Conservation (phyloP, 257 asterid genomes). For the Ehretia macrophylla region DNA sequence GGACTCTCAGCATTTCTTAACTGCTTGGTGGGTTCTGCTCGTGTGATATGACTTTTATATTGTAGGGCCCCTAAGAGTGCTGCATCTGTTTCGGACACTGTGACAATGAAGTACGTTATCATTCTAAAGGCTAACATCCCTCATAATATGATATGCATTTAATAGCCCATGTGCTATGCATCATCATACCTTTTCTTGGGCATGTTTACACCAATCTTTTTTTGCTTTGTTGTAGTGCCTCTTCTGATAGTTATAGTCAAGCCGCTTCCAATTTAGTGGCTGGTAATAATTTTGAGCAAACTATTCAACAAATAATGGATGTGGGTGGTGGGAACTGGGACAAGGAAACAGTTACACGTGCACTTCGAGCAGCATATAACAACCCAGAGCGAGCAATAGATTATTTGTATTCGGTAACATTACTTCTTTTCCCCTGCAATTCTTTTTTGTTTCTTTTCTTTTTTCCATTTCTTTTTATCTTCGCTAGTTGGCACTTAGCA, state of each 20-base stretch:
- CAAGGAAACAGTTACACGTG: conserved; percentile 65
- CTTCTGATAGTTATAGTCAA: conserved; percentile 31
- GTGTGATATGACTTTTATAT: neutral
- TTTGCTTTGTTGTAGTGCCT: conserved; percentile 35
- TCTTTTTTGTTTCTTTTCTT: neutral
- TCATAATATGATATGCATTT: neutral
- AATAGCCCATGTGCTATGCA: neutral
- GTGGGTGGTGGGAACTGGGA: conserved; percentile 95
- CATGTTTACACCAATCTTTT: conserved; percentile 14
- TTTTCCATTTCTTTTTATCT: conserved; percentile 1
- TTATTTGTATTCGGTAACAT: conserved; percentile 58
- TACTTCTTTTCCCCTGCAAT: conserved; percentile 4
- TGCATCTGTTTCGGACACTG: conserved; percentile 41
- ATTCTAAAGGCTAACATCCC: neutral
- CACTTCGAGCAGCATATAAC: conserved; percentile 84
- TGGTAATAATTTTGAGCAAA: conserved; percentile 48
- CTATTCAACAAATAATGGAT: conserved; percentile 71
- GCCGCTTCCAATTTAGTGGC: conserved; percentile 57
- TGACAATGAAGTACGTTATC: conserved; percentile 32
- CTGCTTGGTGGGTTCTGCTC: conserved; percentile 1
- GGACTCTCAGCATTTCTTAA: conserved; percentile 5
- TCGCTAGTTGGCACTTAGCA: conserved; percentile 10
- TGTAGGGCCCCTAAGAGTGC: conserved; percentile 41
- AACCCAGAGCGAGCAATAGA: conserved; percentile 60
- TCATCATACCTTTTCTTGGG: conserved; percentile 1